These are phyloP conservation scores for Mallotus repandus DNA, from an alignment of 441 rosid genomes.

Conservation along the genomic window DNA sequence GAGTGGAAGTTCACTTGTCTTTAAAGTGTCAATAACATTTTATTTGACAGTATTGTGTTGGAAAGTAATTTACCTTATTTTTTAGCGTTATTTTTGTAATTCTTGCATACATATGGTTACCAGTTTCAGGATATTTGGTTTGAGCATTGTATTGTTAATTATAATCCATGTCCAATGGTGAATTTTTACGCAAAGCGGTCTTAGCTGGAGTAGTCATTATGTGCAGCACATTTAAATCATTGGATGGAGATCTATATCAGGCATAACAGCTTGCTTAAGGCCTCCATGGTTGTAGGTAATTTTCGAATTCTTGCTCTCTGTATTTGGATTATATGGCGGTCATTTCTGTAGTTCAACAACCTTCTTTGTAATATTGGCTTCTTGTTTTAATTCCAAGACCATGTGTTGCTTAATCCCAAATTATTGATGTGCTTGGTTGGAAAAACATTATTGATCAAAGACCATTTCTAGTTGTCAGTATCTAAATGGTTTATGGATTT, in stretches of 20 bases:
- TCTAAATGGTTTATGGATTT: conserved; percentile 6
- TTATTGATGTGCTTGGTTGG: conserved; percentile 5
- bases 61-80: too few relatives aligned
- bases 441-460: neutral
- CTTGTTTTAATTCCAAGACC: conserved; percentile 5
- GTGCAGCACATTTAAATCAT: conserved; percentile 87
- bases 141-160: neutral
- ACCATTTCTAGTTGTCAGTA: conserved; percentile 13
- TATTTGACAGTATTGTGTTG: too few relatives aligned
- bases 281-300: conserved; percentile 65
- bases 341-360: conserved; percentile 8
- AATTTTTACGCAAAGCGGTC: neutral
- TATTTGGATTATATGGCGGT: neutral
- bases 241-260: conserved; percentile 70
- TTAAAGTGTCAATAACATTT: too few relatives aligned
- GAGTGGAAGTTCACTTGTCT: neutral
- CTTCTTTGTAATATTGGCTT: conserved; percentile 1
- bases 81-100: neutral
- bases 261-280: conserved; percentile 65
- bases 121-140: neutral
- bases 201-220: conserved; percentile 16
- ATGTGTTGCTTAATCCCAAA: conserved; percentile 1
- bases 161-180: neutral
- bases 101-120: neutral
- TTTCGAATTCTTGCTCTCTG: conserved; percentile 4